phyloP scores from a whole-genome alignment of 2,329 filamentous ascomycete species.

The Fusarium liriodendri region DNA sequence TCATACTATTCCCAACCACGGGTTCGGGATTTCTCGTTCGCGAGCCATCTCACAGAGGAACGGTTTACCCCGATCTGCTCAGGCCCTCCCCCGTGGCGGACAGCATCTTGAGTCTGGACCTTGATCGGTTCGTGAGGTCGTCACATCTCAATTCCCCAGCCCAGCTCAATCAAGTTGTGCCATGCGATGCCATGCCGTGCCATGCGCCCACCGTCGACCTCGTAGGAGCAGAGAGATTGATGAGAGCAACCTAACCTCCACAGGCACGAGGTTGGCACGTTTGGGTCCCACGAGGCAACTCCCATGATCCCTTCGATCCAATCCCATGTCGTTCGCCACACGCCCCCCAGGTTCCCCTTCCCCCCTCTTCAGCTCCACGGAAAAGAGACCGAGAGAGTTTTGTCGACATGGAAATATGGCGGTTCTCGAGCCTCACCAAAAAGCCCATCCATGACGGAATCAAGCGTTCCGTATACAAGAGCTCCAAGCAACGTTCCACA shows the following conservation, averaged over 20 bases:
- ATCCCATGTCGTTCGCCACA: not conserved
- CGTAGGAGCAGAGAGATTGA: not conserved
- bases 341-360: not conserved
- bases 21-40: slow-evolving; percentile 22
- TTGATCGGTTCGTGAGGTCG: not conserved
- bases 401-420: not conserved
- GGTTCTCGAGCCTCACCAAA: not conserved
- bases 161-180: slow-evolving; percentile 9
- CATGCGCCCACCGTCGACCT: slow-evolving; percentile 13
- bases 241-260: not conserved
- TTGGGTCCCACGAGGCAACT: slow-evolving; percentile 5
- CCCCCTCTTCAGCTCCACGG: not conserved
- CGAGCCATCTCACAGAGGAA: not conserved
- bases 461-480: slow-evolving; percentile 1
- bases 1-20: slow-evolving; percentile 13
- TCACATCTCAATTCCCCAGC: slow-evolving; percentile 31
- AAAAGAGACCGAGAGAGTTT: not conserved
- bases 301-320: not conserved
- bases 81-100: not conserved
- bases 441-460: slow-evolving; percentile 1
- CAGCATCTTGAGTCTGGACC: slow-evolving; percentile 3
- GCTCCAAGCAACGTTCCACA: not conserved
- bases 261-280: not conserved
- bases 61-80: slow-evolving; percentile 25
- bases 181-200: slow-evolving; percentile 14